A percentile compares a stretch with the other conserved stretches of the same genome.
Evolutionary conservation across 1,139 yeast genomes (phyloP).

Genomic region (Candida sojae): DNA sequence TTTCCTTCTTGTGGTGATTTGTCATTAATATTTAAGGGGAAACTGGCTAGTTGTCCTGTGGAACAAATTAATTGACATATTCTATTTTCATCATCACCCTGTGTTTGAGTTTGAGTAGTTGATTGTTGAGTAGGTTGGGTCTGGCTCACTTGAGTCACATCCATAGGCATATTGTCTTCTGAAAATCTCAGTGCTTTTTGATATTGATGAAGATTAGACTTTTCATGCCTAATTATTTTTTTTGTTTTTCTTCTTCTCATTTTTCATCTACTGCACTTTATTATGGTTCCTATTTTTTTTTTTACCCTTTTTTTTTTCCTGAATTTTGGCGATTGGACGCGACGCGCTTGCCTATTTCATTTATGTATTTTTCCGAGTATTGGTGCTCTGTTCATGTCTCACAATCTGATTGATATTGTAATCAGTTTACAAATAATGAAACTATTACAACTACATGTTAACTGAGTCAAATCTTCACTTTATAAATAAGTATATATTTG

Average conservation of each 20-base stretch:
- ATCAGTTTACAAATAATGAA: too few species aligned
- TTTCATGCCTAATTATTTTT: not conserved
- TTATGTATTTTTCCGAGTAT: too few species aligned
- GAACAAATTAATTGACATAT: conserved; percentile 64
- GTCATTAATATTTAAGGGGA: conserved; percentile 31
- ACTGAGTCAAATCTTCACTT: too few species aligned
- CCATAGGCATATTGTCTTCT: not conserved
- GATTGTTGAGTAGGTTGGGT: conserved; percentile 71
- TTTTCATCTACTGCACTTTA: not conserved
- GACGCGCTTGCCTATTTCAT: too few species aligned
- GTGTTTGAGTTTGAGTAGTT: conserved; percentile 27
- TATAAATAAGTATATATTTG: too few species aligned
- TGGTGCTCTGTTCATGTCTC: too few species aligned
- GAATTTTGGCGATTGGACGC: too few species aligned
- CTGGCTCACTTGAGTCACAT: conserved; percentile 51
- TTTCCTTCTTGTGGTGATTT: conserved; percentile 30
- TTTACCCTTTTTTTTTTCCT: too few species aligned
- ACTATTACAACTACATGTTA: too few species aligned
- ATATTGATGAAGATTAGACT: not conserved
- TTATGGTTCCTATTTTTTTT: too few species aligned
- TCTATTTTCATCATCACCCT: conserved; percentile 30
- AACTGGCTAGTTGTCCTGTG: conserved; percentile 55
- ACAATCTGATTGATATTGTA: too few species aligned
- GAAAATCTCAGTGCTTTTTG: not conserved
- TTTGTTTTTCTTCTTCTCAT: not conserved